phyloP scores from a whole-genome alignment of 306 rosid species.

The Castanopsis chinensis region DNA sequence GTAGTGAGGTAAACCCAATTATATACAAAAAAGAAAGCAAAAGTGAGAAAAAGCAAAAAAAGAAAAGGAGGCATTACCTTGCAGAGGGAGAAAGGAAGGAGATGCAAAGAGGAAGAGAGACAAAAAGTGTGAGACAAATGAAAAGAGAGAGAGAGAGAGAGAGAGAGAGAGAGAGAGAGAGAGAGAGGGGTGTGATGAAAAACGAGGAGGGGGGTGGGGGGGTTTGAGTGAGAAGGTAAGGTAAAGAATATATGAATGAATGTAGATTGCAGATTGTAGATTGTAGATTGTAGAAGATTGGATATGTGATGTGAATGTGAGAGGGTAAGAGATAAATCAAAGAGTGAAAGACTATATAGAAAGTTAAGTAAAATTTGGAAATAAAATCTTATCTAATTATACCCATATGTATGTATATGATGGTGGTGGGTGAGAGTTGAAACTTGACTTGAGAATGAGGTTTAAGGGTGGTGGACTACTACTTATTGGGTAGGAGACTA shows the following conservation, averaged over 20 bases:
- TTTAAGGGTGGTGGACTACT: constrained; percentile 8
- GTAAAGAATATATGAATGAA: constrained; percentile 62
- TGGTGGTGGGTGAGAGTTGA: constrained; percentile 6
- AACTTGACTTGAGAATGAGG: constrained; percentile 5
- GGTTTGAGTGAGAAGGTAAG: constrained; percentile 60
- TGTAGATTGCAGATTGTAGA: no score
- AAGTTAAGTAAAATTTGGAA: constrained; percentile 1
- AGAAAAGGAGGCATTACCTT: constrained; percentile 35
- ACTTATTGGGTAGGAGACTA: constrained; percentile 1
- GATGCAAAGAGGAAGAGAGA: constrained; percentile 37
- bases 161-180: constrained; percentile 18
- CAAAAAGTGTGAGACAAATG: constrained; percentile 27
- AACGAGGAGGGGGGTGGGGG: constrained; percentile 15
- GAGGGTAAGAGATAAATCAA: background rate
- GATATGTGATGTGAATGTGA: constrained; percentile 13
- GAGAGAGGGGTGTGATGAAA: background rate
- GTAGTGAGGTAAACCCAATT: constrained; percentile 15
- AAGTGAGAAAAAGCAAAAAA: background rate
- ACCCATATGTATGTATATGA: background rate
- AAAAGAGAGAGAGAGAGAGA: constrained; percentile 17
- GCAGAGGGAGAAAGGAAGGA: constrained; percentile 47
- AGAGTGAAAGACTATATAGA: background rate
- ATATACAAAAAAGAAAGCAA: background rate
- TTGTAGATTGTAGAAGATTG: background rate
- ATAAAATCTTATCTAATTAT: background rate